These are phyloP conservation scores for Jaminaea rosea DNA, from an alignment of 1,284 basidiomycete species.

Conservation along the genomic window DNA sequence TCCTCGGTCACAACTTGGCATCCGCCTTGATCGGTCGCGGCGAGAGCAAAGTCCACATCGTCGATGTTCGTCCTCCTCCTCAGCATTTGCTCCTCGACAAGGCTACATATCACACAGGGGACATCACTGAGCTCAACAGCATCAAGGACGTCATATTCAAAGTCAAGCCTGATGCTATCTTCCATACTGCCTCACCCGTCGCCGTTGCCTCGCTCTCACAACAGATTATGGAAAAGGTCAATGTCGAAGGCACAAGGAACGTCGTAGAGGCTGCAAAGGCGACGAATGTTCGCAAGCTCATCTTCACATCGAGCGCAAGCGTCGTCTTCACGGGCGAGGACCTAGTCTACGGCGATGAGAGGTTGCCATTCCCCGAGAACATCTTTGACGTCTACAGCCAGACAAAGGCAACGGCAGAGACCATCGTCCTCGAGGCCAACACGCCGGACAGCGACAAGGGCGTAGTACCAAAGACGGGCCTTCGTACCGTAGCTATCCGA, in stretches of 20 bases:
- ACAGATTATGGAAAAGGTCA: slow-evolving; percentile 81
- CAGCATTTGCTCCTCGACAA: slow-evolving; percentile 19
- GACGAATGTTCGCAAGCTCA: slow-evolving; percentile 64
- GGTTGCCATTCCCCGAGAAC: slow-evolving; percentile 64
- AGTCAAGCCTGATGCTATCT: slow-evolving; percentile 45
- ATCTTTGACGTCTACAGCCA: slow-evolving; percentile 88
- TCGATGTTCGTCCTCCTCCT: slow-evolving; percentile 29
- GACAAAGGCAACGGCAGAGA: slow-evolving; percentile 88
- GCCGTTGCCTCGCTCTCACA: slow-evolving; percentile 56
- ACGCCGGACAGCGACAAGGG: slow-evolving; percentile 50
- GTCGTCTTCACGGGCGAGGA: slow-evolving; percentile 80
- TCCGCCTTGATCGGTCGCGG: slow-evolving; percentile 37
- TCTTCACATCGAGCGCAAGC: slow-evolving; percentile 90
- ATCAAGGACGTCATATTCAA: slow-evolving; percentile 12
- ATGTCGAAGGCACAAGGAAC: slow-evolving; percentile 80
- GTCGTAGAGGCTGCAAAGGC: slow-evolving; percentile 68
- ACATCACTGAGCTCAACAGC: slow-evolving; percentile 33
- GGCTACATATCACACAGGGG: slow-evolving; percentile 36
- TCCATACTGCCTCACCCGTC: slow-evolving; percentile 86
- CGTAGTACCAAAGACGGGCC: slow-evolving; percentile 51
- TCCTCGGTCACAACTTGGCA: slow-evolving; percentile 42
- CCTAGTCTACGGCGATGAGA: slow-evolving; percentile 80
- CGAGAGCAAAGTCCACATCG: slow-evolving; percentile 36
- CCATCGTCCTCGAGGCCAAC: slow-evolving; percentile 74
- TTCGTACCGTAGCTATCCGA: slow-evolving; percentile 79